A percentile compares a stretch with the other conserved stretches of the same genome.
Conservation (phyloP, 345 rosid species). For the Murraya koenigii region DNA sequence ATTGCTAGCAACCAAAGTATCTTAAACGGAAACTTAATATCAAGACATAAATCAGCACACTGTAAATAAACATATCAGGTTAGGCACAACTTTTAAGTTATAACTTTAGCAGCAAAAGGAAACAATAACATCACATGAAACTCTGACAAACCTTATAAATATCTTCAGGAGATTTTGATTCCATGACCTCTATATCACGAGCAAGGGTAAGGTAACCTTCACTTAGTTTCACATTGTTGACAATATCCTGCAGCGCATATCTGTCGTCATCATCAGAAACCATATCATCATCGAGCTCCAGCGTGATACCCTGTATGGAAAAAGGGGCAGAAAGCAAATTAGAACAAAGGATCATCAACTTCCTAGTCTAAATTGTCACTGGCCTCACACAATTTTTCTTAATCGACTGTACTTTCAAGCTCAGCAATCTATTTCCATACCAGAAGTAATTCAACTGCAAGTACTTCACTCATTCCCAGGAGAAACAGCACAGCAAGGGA, state of each 20-base stretch:
- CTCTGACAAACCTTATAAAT: slow-evolving; percentile 69
- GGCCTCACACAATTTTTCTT: background rate
- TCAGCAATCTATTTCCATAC: background rate
- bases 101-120: background rate
- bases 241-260: slow-evolving; percentile 69
- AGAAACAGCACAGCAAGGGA: background rate
- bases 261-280: slow-evolving; percentile 59
- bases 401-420: background rate
- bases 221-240: slow-evolving; percentile 72
- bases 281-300: slow-evolving; percentile 72
- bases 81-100: background rate
- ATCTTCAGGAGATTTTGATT: slow-evolving; percentile 94
- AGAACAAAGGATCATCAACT: background rate
- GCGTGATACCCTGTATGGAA: slow-evolving; percentile 57
- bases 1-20: background rate
- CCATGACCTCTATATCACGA: slow-evolving; percentile 99
- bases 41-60: too few relatives aligned
- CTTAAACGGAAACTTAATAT: background rate
- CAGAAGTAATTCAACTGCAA: background rate
- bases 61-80: background rate
- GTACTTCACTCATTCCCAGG: background rate
- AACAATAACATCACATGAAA: background rate
- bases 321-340: slow-evolving; percentile 11
- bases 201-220: slow-evolving; percentile 96
- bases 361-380: background rate